Base-by-base conservation (phyloP, 768 basidiomycete genomes). In the Xanthoconium stramineum region DNA sequence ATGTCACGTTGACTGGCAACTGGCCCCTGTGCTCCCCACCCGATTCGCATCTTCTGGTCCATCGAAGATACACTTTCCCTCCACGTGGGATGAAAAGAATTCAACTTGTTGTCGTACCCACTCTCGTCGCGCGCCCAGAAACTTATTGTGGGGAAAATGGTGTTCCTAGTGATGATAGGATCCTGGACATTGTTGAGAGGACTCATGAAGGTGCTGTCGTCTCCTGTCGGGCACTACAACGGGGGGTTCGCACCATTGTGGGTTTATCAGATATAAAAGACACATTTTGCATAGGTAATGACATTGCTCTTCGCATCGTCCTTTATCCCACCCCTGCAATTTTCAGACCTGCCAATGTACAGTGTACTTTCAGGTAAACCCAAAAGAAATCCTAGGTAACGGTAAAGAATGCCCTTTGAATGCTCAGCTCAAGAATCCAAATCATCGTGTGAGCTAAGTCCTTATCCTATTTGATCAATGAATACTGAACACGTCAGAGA, bases 121-220 rank as follows among this genome's bases (percentile, higher is more conserved):
- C 24, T 24, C 24, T 4, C 24, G 4, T 24, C 56, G 13, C 52
- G 48, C 52, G 66, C 63, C 36, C 71, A 67, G 7, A 68, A 64
- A 11, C 53, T 76, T 13, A 62, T 74, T 0, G 61, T 75, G 0
- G 74, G 70, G 3, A 72, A 72, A 5, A 58, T 76, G 8, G 76
- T 75, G 12, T 37, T 83, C 8, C 84, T 85, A 10, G 78, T 85
- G 6, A 62, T 88, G 14, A 63, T 78, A 2, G 89, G 89, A 0
- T 60, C 88, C 12, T 79, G 73, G 58, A 65, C 74, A 4, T 57
- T 89, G 52, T 78, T 78, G 15, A 74, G 67, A 46, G 89, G 90
- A 59, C 84, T 85, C 3, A 59, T 79, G n/a, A 75, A 81, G 75
- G 70, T 78, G 9, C 78, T 88, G 49, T 63, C 79, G 5, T 83